Base-by-base conservation (phyloP, 306 rosid genomes). In the Acacia confusa region DNA sequence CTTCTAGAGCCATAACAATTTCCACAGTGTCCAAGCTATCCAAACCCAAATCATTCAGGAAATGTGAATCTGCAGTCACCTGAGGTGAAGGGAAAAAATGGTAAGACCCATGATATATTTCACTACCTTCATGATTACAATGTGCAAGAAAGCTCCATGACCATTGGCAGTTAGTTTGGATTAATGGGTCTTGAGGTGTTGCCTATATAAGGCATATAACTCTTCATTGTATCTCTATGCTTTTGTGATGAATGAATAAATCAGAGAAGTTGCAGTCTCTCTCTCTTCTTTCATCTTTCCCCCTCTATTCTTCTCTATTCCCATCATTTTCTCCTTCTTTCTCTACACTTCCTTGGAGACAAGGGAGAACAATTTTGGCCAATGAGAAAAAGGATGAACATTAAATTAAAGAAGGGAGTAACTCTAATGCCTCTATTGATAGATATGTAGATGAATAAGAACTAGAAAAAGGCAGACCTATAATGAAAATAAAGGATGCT, bases 1-100 rank as follows among this genome's bases (percentile, higher is more conserved):
- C 99, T 85, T 95, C 99, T 47, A 95, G 83, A 45, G 97, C 99
- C 94, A 95, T 93, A 52, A 95, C 98, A 78, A 93, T 92, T 88
- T 95, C 99, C 91, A 95, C 99, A 16, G 72, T 95, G 85, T 95
- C 99, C 92, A 93, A 88, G 94, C 99, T 95, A 83, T 95, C 99
- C 87, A 95, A 88, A 34, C 96, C 99, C 89, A 95, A 87, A 80
- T 95, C 99, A 58, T 90, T 95, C 83, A 92, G 93, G 82, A 95
- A 95, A 90, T 95, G 95, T 40, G 89, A 95, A 66, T 89, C 88
- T 24, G 97, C 81, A 72, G 85, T 85, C 77, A 95, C 97, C 99
- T 95, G 94, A 72, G 32, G 75, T 47, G 41, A 66, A 72, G 28
- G 0, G 69, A 57, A 72, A 78, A 84, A 36, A 40, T 38, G 55